Evolutionary conservation across 73 alveolate species (phyloP), one percentile per base, ranked within the genome.

Genomic region (Effrenium voratum): DNA sequence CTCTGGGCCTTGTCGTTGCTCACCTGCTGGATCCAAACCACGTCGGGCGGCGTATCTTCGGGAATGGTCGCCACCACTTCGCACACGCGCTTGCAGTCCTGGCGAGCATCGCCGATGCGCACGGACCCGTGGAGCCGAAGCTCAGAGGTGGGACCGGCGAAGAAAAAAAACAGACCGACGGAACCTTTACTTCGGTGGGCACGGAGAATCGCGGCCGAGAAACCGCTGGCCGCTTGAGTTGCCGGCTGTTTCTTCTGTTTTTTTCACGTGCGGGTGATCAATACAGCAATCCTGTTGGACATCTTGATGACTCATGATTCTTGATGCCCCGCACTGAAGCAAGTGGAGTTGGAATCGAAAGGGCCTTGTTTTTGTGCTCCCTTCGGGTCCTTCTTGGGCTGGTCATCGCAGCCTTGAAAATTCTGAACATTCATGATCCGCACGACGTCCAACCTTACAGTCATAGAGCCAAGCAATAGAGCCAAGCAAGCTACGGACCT

Each of bases 21-120:
- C n/a, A 87, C 72, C 52, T 87, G 95, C 95, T 87, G 95, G 46
- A 87, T 87, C 95, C 95, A 87, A 5, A 87, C 83, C n/a, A 49
- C 26, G 68, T 66, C 70, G 38, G 95, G 95, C 13, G 95, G 95
- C 34, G 52, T 28, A 38, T 87, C 84, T 5, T 32, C 50, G 15
- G 95, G 95, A 68, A 87, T 70, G 34, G 57, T 73, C 5, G 95
- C 95, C 32, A 87, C 80, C 43, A 87, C 95, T 2, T 52, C 49
- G 70, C 95, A 87, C 15, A 87, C 70, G 50, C 95, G 83, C 49
- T 72, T 32, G 70, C 95, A 87, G 77, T 87, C 95, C 95, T 86
- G 60, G 41, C 10, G 40, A 66, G 30, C 40, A n/a, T n/a, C n/a
- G n/a, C n/a, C n/a, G n/a, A n/a, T n/a, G n/a, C n/a, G n/a, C n/a